These are phyloP conservation scores for Trichoderma gracile DNA, from an alignment of 2,329 filamentous ascomycete species.

Conservation along the genomic window DNA sequence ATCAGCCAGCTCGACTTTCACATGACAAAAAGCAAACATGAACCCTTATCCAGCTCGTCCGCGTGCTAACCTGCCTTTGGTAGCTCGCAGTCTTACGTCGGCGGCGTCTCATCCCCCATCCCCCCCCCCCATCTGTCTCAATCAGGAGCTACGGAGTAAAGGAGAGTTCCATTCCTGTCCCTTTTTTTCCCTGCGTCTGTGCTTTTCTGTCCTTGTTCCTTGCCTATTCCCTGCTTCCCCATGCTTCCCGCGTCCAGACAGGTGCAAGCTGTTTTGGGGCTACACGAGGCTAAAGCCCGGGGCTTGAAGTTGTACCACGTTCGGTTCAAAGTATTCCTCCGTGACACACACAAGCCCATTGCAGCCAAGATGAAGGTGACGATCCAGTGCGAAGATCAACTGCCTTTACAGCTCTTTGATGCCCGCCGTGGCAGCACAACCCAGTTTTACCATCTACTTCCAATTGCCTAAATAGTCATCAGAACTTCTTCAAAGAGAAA, in stretches of 20 bases:
- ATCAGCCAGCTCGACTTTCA: not conserved
- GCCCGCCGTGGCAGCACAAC: too few species aligned
- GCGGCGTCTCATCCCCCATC: constrained; percentile 15
- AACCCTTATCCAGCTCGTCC: constrained; percentile 5
- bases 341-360: too few species aligned
- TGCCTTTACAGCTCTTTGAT: too few species aligned
- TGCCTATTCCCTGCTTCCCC: too few species aligned
- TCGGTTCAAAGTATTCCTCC: too few species aligned
- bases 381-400: too few species aligned
- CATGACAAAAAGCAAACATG: not conserved
- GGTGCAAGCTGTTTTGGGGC: not conserved
- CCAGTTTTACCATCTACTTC: too few species aligned
- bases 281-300: not conserved
- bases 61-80: constrained; percentile 1
- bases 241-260: not conserved
- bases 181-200: constrained; percentile 1
- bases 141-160: not conserved
- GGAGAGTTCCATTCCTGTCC: not conserved
- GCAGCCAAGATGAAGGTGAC: too few species aligned
- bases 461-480: too few species aligned
- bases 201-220: too few species aligned
- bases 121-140: not conserved
- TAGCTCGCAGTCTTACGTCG: constrained; percentile 20
- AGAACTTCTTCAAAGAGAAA: too few species aligned
- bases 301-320: too few species aligned